Evolutionary conservation across 768 basidiomycete species (phyloP).

Genomic region (Exidia glandulosa): DNA sequence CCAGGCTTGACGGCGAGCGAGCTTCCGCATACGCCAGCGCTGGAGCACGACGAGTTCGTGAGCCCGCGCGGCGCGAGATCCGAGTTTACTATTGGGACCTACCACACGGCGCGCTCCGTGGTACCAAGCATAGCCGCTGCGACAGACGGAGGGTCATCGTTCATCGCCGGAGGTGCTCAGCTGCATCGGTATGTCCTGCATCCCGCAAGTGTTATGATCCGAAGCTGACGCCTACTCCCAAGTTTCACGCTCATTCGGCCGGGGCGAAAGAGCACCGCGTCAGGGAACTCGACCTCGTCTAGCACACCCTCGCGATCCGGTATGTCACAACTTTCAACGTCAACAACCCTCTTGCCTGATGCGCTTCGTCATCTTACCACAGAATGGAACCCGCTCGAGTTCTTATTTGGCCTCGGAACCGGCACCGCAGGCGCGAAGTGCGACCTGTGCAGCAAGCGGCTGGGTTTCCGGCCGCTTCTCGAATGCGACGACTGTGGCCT

Average conservation of each 20-base stretch:
- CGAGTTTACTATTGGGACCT: slow-evolving; percentile 14
- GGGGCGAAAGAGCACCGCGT: slow-evolving; percentile 40
- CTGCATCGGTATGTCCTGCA: not conserved
- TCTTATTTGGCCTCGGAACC: slow-evolving; percentile 38
- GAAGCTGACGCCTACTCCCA: slow-evolving; percentile 41
- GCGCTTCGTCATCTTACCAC: not conserved
- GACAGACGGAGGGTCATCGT: slow-evolving; percentile 68
- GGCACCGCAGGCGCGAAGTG: slow-evolving; percentile 42
- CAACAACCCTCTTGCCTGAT: not conserved
- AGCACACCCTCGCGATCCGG: not conserved
- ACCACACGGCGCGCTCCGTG: slow-evolving; percentile 27
- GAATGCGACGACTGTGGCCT: slow-evolving; percentile 86
- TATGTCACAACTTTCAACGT: not conserved
- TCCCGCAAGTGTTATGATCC: not conserved
- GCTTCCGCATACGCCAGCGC: slow-evolving; percentile 14
- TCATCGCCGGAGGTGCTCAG: slow-evolving; percentile 24
- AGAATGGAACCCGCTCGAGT: slow-evolving; percentile 67
- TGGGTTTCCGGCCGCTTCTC: slow-evolving; percentile 78
- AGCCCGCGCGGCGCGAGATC: slow-evolving; percentile 22
- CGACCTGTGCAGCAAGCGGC: slow-evolving; percentile 67
- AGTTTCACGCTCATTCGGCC: slow-evolving; percentile 83
- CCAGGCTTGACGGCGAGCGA: slow-evolving; percentile 1
- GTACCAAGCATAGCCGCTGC: slow-evolving; percentile 46
- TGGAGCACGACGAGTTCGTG: slow-evolving; percentile 12
- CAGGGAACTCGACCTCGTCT: not conserved